Evolutionary conservation across 768 basidiomycete species (phyloP), one percentile per base, ranked within the genome.

Genomic region (Collybia sp.): DNA sequence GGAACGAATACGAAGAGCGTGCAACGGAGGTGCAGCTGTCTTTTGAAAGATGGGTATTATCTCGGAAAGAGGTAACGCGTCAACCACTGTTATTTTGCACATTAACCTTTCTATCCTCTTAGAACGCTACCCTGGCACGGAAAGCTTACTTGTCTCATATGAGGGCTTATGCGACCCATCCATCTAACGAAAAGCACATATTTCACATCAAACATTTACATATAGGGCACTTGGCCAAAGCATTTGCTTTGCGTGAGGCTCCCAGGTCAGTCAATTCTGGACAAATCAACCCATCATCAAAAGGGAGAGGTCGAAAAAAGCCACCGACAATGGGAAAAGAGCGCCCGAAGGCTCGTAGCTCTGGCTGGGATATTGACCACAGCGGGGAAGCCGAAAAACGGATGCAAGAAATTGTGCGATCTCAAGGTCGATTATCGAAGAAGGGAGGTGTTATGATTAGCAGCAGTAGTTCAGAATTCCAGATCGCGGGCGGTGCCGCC

Each of bases 101-200:
- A 20, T 5, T 43, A 9, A n/a, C 32, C 32, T 12, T 41, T 40
- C 36, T 16, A 30, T 47, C 30, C 15, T 42, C 48, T 2, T 49
- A 98, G 96, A 85, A 94, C 58, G 72, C 81, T 11, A 72, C 74
- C 12, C 61, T 85, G 12, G 93, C 96, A 13, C 80, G 90, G 20
- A 85, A 77, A 55, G 96, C 93, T 0, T 99, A 86, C 68, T 72
- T 82, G 31, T 96, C 95, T 0, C 93, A 95, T 63, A 83, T 97
- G 71, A 80, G 95, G 44, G 96, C 96, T 0, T 99, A 98, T 64
- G 87, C 96, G 25, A 99, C 96, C 0, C 96, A 99, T 67, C 94
- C 96, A 0, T 79, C 88, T 12, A 83, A 85, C 49, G 96, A 98
- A 64, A 99, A 98, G 59, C 84, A 92, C 53, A 90, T 98, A 43